Evolutionary conservation across 208 protist species (phyloP).

Genomic region (Leishmania major): DNA sequence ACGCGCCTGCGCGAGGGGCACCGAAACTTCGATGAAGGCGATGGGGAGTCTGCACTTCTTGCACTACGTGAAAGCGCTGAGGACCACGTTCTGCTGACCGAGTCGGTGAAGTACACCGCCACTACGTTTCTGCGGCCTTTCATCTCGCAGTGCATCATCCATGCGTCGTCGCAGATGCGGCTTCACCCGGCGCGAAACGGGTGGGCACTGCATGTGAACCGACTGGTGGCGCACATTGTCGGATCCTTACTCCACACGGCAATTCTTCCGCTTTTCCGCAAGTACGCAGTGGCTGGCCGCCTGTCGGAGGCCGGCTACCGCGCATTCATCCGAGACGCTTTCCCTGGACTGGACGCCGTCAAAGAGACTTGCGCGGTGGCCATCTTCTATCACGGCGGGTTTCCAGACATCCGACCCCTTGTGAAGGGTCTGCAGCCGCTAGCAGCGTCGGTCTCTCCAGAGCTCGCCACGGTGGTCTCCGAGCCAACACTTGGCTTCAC

Average conservation of each 20-base stretch:
- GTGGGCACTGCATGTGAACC: slow-evolving; percentile 70
- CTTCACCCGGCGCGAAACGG: slow-evolving; percentile 56
- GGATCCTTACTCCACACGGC: slow-evolving; percentile 40
- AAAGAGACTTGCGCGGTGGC: slow-evolving; percentile 55
- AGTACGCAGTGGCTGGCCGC: slow-evolving; percentile 47
- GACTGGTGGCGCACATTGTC: slow-evolving; percentile 70
- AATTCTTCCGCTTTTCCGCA: slow-evolving; percentile 70
- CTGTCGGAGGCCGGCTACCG: slow-evolving; percentile 58
- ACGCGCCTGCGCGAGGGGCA: slow-evolving; percentile 32
- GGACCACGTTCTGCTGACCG: slow-evolving; percentile 55
- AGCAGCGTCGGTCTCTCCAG: neutral
- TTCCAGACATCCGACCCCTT: slow-evolving; percentile 50
- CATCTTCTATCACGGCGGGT: slow-evolving; percentile 70
- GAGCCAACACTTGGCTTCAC: slow-evolving; percentile 49
- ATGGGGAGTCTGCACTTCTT: slow-evolving; percentile 8
- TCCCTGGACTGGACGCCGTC: slow-evolving; percentile 47
- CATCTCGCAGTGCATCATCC: slow-evolving; percentile 55
- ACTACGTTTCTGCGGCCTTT: slow-evolving; percentile 62
- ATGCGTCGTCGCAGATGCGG: slow-evolving; percentile 48
- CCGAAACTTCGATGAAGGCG: slow-evolving; percentile 16
- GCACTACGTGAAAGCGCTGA: slow-evolving; percentile 76
- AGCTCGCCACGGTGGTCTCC: slow-evolving; percentile 3
- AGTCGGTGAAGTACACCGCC: slow-evolving; percentile 73
- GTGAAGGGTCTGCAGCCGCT: slow-evolving; percentile 18
- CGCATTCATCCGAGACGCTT: slow-evolving; percentile 55